These are phyloP conservation scores for Plantago elongata DNA, from an alignment of 257 asterid species.

Conservation along the genomic window DNA sequence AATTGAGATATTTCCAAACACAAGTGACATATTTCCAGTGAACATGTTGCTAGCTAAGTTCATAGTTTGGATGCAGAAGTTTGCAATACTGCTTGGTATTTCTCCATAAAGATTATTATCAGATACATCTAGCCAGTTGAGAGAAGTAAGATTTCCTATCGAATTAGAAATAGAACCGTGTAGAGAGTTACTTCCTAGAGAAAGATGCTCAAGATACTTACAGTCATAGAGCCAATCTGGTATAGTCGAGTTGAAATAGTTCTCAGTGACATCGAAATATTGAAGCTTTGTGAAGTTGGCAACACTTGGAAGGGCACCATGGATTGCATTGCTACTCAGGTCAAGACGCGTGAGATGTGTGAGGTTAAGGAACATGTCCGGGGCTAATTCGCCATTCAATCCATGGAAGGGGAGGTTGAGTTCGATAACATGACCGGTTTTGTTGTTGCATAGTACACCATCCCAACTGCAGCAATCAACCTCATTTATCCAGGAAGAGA, in stretches of 20 bases:
- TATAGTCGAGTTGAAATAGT: slow-evolving; percentile 10
- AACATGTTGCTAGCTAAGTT: slow-evolving; percentile 2
- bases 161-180: slow-evolving; percentile 3
- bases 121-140: slow-evolving; percentile 2
- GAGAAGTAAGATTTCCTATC: slow-evolving; percentile 13
- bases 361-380: slow-evolving; percentile 10
- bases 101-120: slow-evolving; percentile 9
- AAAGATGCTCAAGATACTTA: slow-evolving; percentile 7
- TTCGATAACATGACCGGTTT: no score
- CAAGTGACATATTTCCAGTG: neutral
- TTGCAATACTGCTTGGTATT: slow-evolving; percentile 8
- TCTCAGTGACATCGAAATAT: neutral
- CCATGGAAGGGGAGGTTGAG: no score
- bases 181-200: neutral
- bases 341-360: slow-evolving; percentile 8
- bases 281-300: slow-evolving; percentile 5
- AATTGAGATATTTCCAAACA: neutral
- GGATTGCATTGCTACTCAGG: neutral
- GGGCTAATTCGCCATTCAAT: neutral
- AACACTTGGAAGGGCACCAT: slow-evolving; percentile 2
- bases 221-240: slow-evolving; percentile 11
- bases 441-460: no score
- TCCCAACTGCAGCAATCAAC: no score
- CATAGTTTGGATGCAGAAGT: neutral
- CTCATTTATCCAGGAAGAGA: no score